Evolutionary conservation across 2,329 filamentous ascomycete species (phyloP), one percentile per base, ranked within the genome.

Genomic region (Aspergillus tamarii): DNA sequence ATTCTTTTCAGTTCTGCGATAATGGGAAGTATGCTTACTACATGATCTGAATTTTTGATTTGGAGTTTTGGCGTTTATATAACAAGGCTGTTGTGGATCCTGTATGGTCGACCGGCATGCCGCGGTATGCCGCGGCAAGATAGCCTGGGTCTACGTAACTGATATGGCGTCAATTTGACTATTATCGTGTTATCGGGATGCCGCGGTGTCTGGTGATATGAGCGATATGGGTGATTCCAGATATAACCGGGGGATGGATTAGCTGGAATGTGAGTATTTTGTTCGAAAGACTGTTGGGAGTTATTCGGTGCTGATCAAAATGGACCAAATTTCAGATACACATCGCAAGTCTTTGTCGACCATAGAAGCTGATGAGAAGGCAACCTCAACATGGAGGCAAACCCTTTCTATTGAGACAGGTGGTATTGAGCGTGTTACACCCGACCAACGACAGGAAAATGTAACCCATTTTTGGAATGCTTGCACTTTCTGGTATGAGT

Each of bases 401-500:
- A 63, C 61, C 53, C 63, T 72, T 4, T 66, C 65, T 6, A 70
- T 72, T 14, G 70, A 72, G 59, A 60, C 52, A 50, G 66, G 66
- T n/a, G 70, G 70, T 7, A 72, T 72, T 50, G 65, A 72, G 54
- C 64, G 69, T 4, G 65, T 71, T 4, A 69, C 66, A 14, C 67
- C 70, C 50, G 69, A 69, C 23, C 64, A 72, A 57, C 61, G 70
- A 34, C 61, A 64, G 54, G 64, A 71, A 26, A 65, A 69, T 57
- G 67, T 67, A 4, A 70, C 68, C 28, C 70, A 69, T 48, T 72
- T 71, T 41, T 69, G 70, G 70, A 68, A 72, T 62, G 69, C 70
- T 21, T 67, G 69, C 53, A 72, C 64, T 1, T 63, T 65, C 45
- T 65, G 64, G 64, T 65, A 59, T 4, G 58, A 12, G 5, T 1